A percentile compares a stretch with the other conserved stretches of the same genome.
These are phyloP conservation scores for Nothophoma quercina DNA, from an alignment of 2,329 filamentous ascomycete species.

Conservation along the genomic window DNA sequence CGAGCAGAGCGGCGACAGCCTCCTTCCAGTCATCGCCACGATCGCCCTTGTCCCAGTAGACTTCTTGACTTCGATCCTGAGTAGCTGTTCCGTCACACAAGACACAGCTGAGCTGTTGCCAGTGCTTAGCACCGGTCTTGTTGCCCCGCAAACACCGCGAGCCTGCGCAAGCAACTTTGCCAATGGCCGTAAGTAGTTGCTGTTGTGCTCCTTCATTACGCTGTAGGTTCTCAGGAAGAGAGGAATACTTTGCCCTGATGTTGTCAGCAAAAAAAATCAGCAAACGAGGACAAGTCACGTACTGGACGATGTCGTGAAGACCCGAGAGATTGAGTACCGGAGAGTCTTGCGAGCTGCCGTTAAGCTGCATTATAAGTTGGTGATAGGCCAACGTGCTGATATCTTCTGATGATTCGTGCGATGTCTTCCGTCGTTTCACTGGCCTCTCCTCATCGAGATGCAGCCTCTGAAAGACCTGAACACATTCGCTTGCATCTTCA, in stretches of 20 bases:
- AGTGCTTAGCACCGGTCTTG: slow-evolving; percentile 9
- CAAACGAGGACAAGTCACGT: slow-evolving; percentile 9
- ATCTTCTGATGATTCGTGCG: slow-evolving; percentile 23
- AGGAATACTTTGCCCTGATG: slow-evolving; percentile 34
- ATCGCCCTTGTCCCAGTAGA: slow-evolving; percentile 36
- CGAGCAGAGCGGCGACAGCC: slow-evolving; percentile 37
- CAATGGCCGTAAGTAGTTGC: slow-evolving; percentile 38
- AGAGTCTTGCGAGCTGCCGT: slow-evolving; percentile 32
- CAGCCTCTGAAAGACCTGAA: slow-evolving; percentile 8
- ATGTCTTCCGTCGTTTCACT: slow-evolving; percentile 38
- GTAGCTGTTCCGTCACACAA: slow-evolving; percentile 33
- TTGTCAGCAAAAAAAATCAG: slow-evolving; percentile 17
- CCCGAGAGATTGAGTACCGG: slow-evolving; percentile 30
- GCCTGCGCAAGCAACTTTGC: slow-evolving; percentile 46
- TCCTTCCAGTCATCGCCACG: slow-evolving; percentile 44
- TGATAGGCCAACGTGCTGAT: slow-evolving; percentile 25
- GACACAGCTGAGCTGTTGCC: slow-evolving; percentile 27
- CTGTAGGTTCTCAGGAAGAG: slow-evolving; percentile 22
- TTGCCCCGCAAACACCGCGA: slow-evolving; percentile 29
- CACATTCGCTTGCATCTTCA: slow-evolving; percentile 20
- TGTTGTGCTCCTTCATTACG: slow-evolving; percentile 29
- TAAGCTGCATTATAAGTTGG: slow-evolving; percentile 31
- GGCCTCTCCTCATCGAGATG: slow-evolving; percentile 32
- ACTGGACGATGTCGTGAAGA: slow-evolving; percentile 39
- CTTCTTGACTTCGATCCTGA: neutral